Conservation (phyloP, 352 stramenopile species). For the Phytophthora tentaculata region DNA sequence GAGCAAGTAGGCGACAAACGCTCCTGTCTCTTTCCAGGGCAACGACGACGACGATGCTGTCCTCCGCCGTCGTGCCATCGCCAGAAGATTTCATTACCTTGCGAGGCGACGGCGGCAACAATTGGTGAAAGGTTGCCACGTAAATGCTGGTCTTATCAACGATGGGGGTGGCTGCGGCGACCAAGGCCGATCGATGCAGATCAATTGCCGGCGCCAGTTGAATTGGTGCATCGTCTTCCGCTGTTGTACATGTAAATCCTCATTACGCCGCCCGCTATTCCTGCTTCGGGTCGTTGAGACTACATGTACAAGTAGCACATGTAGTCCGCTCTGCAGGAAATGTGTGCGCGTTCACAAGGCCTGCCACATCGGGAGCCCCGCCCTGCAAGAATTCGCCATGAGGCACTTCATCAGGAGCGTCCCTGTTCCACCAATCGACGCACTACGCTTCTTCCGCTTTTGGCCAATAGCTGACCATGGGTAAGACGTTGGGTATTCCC, state of each 20-base stretch:
- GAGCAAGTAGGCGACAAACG: conserved; percentile 15
- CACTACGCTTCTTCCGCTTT: conserved; percentile 8
- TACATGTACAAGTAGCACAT: too few species aligned
- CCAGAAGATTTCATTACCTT: conserved; percentile 8
- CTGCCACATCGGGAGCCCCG: background rate
- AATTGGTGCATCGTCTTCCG: conserved; percentile 3
- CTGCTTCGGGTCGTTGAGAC: background rate
- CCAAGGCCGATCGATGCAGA: background rate
- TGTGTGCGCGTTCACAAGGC: background rate
- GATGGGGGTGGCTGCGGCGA: too few species aligned
- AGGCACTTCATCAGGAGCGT: background rate
- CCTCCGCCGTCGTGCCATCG: conserved; percentile 12
- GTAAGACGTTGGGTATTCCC: background rate
- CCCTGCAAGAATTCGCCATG: conserved; percentile 1
- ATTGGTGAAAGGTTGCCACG: background rate
- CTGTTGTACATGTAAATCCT: background rate
- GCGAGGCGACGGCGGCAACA: background rate
- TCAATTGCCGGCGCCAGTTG: background rate
- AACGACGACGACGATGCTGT: conserved; percentile 10
- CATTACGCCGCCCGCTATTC: background rate
- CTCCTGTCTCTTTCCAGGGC: conserved; percentile 1
- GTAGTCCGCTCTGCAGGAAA: background rate
- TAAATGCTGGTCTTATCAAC: background rate
- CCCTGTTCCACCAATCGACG: conserved; percentile 16
- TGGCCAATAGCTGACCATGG: conserved; percentile 18